Evolutionary conservation across 169 alveolate genomes (phyloP).

Genomic region (Theileria equi): DNA sequence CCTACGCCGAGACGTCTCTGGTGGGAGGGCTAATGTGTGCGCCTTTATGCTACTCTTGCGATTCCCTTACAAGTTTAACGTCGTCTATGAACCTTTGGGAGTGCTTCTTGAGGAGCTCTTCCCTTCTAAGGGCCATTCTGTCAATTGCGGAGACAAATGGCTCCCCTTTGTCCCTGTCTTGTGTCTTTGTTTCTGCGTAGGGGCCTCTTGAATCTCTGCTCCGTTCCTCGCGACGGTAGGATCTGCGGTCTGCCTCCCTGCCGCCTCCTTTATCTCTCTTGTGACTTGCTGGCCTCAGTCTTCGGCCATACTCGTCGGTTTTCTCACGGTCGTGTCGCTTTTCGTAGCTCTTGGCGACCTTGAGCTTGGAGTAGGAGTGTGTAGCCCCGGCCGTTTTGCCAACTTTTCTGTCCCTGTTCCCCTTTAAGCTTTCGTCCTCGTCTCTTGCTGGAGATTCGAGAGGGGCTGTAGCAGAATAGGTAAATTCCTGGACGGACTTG

Average conservation of each 20-base stretch:
- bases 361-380: no score
- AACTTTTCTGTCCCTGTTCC: not conserved
- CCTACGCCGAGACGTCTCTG: no score
- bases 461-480: no score
- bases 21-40: no score
- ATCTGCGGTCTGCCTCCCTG: not conserved
- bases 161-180: constrained; percentile 5
- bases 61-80: constrained; percentile 5
- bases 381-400: not conserved
- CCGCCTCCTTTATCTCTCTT: not conserved
- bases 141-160: constrained; percentile 34
- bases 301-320: constrained; percentile 21
- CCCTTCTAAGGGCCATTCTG: constrained; percentile 48
- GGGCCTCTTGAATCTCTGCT: not conserved
- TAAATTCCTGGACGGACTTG: no score
- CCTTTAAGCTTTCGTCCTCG: not conserved
- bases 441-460: not conserved
- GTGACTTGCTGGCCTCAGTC: constrained; percentile 10
- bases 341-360: no score
- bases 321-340: no score
- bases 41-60: constrained; percentile 14
- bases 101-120: constrained; percentile 38
- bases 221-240: constrained; percentile 1
- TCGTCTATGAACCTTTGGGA: constrained; percentile 36
- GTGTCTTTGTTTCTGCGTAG: not conserved